A percentile compares a stretch with the other conserved stretches of the same genome.
Conservation (phyloP, 495 filamentous ascomycete genomes). For the Aspergillus heteromorphus region DNA sequence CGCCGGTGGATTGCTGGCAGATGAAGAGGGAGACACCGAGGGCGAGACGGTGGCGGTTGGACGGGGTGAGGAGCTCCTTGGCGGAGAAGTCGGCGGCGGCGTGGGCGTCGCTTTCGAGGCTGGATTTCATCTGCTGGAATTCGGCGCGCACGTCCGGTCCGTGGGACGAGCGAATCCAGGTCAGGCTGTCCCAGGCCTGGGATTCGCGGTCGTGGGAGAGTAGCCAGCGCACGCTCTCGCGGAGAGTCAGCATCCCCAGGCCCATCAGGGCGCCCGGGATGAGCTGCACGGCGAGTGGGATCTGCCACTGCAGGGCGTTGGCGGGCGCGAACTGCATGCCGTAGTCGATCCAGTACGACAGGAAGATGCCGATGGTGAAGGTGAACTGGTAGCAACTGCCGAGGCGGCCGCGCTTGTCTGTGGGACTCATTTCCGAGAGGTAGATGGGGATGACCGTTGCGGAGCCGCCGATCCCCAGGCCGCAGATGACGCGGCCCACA, state of each 20-base stretch:
- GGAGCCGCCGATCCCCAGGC: slow-evolving; percentile 53
- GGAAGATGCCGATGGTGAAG: slow-evolving; percentile 48
- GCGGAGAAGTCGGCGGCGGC: slow-evolving; percentile 36
- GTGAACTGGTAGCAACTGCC: slow-evolving; percentile 50
- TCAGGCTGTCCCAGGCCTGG: slow-evolving; percentile 42
- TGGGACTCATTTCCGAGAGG: slow-evolving; percentile 52
- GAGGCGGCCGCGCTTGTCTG: slow-evolving; percentile 47
- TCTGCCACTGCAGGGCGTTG: slow-evolving; percentile 46
- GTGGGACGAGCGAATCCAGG: slow-evolving; percentile 44
- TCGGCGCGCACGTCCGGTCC: slow-evolving; percentile 32
- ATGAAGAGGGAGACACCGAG: slow-evolving; percentile 38
- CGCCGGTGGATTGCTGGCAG: slow-evolving; percentile 49
- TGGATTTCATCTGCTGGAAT: slow-evolving; percentile 40
- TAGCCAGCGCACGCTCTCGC: slow-evolving; percentile 50
- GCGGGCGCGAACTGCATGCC: slow-evolving; percentile 53
- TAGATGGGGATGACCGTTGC: slow-evolving; percentile 55
- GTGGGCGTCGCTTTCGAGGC: slow-evolving; percentile 39
- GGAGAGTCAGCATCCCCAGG: slow-evolving; percentile 42
- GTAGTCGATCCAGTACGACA: slow-evolving; percentile 52
- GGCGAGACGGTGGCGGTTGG: slow-evolving; percentile 37
- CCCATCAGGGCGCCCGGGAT: slow-evolving; percentile 46
- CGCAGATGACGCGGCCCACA: slow-evolving; percentile 46
- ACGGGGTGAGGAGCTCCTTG: slow-evolving; percentile 37
- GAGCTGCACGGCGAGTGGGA: slow-evolving; percentile 50
- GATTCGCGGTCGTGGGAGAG: slow-evolving; percentile 35